Evolutionary conservation across 495 filamentous ascomycete species (phyloP), one percentile per base, ranked within the genome.

Genomic region (Jackrogersella multiformis): DNA sequence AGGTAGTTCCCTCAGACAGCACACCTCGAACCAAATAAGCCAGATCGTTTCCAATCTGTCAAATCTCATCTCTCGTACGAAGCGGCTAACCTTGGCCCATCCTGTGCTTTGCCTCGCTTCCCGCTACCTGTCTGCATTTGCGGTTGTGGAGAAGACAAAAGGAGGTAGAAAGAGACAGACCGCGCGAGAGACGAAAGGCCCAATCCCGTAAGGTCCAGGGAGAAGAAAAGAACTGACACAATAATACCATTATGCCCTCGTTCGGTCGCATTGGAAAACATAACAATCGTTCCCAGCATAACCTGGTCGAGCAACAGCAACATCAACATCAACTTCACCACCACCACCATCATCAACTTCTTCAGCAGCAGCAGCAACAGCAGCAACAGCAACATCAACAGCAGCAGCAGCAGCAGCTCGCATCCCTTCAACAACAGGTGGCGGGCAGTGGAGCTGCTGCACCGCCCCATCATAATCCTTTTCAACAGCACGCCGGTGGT

Each of bases 201-300:
- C 42, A 32, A 55, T 42, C 52, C 66, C 54, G 66, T 60, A 26
- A 34, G 49, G 38, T 62, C n/a, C 34, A 60, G 34, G 53, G 54
- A 59, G 32, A 55, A 23, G 20, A 57, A 51, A 20, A 34, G n/a
- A 32, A 58, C 65, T 58, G 57, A 54, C 16, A 39, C 51, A 56
- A 79, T 69, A 74, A 79, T 79, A 79, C 76, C 66, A 69, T 70
- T 70, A 74, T 74, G 73, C 73, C 70, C 63, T 74, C 78, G 56
- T 82, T 80, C 72, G 75, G 77, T 74, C 78, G 79, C 72, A 67
- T 80, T 74, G 78, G 77, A 71, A 80, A 66, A 60, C 74, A 77
- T 56, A 79, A 77, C 76, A 81, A 81, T 72, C 79, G 78, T 68
- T 81, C 80, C 76, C 80, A 82, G 71, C 80, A 81, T 69, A 81